These are phyloP conservation scores for Chrysoporthe cubensis DNA, from an alignment of 2,329 filamentous ascomycete genomes.

Conservation along the genomic window DNA sequence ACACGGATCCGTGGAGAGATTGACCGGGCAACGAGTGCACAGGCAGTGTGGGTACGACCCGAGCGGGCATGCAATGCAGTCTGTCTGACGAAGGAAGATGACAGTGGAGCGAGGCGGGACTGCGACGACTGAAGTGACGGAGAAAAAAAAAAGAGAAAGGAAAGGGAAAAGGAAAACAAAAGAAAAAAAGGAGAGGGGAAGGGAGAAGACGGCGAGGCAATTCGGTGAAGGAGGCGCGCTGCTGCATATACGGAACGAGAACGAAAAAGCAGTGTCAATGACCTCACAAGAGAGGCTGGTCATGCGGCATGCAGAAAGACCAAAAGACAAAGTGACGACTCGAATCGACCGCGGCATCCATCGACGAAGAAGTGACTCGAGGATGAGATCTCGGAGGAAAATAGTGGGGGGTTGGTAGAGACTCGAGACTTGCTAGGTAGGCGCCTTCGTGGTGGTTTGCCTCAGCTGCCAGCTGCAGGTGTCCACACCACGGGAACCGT, in stretches of 20 bases:
- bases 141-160: background rate
- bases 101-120: background rate
- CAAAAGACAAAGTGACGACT: background rate
- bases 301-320: slow-evolving; percentile 3
- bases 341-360: background rate
- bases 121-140: background rate
- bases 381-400: background rate
- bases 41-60: slow-evolving; percentile 11
- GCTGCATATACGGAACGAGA: slow-evolving; percentile 4
- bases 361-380: background rate
- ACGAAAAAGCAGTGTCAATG: background rate
- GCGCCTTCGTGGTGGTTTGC: background rate
- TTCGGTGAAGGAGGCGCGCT: background rate
- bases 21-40: slow-evolving; percentile 16
- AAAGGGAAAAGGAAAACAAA: no score
- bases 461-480: slow-evolving; percentile 21
- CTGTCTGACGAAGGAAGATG: background rate
- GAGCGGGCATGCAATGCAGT: background rate
- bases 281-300: background rate
- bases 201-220: background rate
- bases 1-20: slow-evolving; percentile 6
- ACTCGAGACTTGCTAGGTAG: background rate
- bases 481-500: slow-evolving; percentile 5
- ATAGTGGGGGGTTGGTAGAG: slow-evolving; percentile 2
- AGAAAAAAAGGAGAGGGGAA: background rate